Evolutionary conservation across 345 rosid species (phyloP), one percentile per base, ranked within the genome.

Genomic region (Eucalyptus albens): DNA sequence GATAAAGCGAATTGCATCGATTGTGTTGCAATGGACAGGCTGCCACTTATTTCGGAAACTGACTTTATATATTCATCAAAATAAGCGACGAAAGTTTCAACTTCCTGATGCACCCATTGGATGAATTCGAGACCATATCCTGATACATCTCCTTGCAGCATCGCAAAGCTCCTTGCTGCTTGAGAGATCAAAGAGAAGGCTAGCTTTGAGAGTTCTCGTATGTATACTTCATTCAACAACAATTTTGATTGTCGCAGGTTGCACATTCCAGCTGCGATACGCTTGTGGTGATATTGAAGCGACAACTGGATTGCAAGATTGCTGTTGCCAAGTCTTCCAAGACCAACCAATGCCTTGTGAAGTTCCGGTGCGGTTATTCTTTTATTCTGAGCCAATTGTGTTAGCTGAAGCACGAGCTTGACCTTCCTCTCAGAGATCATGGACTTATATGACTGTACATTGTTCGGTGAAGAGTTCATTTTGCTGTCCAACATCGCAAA

Each of bases 121-220:
- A 89, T 85, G 82, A 95, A 88, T 90, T 95, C 95, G 29, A 91
- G 88, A 88, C 91, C 91, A 90, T 90, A 89, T 21, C 92, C 87
- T 55, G 94, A 91, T 27, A 91, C 89, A 86, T 93, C 95, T 90
- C 96, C 95, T 69, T 90, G 88, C 86, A 95, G 89, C 95, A 92
- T 89, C 77, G 60, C 89, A 90, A 92, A 93, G 90, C 95, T 93
- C 91, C 89, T 92, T 87, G 96, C 95, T 72, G 96, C 95, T 92
- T 93, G 96, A 88, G 94, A 94, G 89, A 95, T 93, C 93, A 91
- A 86, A 81, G 96, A 94, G 90, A 95, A 95, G 16, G 94, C 91
- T 65, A 94, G 92, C 89, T 91, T 95, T 2, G 94, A 89, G 65
- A 95, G 94, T 87, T 94, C 94, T 90, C 90, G 92, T 55, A 91